These are phyloP conservation scores for Coemansia biformis DNA, from an alignment of 192 early-diverging fungal genomes.

Conservation along the genomic window DNA sequence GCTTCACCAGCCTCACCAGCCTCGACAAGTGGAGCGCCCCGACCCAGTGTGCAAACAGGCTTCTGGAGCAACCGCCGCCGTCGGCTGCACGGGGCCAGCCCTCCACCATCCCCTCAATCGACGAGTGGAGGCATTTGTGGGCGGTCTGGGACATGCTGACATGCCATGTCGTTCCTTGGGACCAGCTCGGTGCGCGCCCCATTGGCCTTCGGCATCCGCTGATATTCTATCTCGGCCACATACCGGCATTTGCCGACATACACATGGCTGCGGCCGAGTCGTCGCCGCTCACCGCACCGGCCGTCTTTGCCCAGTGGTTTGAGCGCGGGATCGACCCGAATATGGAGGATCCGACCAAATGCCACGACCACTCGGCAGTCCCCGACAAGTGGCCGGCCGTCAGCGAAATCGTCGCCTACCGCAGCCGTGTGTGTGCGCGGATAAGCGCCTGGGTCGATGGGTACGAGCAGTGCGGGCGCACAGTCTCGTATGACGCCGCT, in stretches of 20 bases:
- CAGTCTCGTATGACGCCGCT: constrained; percentile 15
- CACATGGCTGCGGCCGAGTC: constrained; percentile 46
- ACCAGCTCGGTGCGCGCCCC: constrained; percentile 60
- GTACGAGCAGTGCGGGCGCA: constrained; percentile 6
- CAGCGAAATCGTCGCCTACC: constrained; percentile 60
- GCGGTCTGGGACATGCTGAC: constrained; percentile 72
- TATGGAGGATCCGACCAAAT: constrained; percentile 64
- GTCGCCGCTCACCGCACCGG: constrained; percentile 56
- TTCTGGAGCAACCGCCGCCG: background rate
- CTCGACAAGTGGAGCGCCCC: constrained; percentile 17
- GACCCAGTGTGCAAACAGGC: background rate
- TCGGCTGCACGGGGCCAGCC: background rate
- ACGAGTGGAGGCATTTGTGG: constrained; percentile 79
- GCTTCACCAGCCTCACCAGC: too few relatives aligned
- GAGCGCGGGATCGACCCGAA: constrained; percentile 94
- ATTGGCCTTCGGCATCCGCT: constrained; percentile 82
- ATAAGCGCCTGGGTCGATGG: constrained; percentile 42
- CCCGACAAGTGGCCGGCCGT: constrained; percentile 70
- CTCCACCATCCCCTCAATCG: constrained; percentile 53
- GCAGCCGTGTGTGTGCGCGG: constrained; percentile 58
- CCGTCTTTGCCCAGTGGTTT: constrained; percentile 70
- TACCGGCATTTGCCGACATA: constrained; percentile 67
- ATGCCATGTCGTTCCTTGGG: constrained; percentile 54
- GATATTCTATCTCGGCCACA: constrained; percentile 86
- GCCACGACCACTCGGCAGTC: constrained; percentile 71